Evolutionary conservation across 1,284 basidiomycete genomes (phyloP).

Genomic region (Sphagnurus paluster): DNA sequence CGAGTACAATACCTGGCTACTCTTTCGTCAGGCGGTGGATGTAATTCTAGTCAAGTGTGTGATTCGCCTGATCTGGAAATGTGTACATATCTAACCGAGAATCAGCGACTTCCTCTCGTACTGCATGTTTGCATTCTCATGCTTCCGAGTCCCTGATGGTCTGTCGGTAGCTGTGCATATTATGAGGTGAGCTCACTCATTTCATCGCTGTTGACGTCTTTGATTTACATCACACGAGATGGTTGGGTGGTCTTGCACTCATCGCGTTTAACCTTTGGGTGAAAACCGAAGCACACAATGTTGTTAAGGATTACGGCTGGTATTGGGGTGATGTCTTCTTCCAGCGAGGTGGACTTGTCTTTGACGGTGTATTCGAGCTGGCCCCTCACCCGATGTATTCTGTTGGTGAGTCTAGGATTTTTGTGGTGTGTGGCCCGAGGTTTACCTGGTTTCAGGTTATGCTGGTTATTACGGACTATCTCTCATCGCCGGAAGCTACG

Average conservation of each 20-base stretch:
- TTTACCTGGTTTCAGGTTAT: constrained; percentile 56
- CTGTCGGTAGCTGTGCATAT: constrained; percentile 76
- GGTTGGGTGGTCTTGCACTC: constrained; percentile 83
- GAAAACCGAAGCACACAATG: constrained; percentile 95
- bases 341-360: constrained; percentile 86
- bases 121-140: constrained; percentile 92
- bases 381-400: constrained; percentile 94
- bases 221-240: constrained; percentile 49
- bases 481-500: constrained; percentile 84
- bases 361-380: constrained; percentile 97
- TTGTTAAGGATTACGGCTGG: constrained; percentile 93
- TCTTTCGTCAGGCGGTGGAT: constrained; percentile 91
- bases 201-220: not conserved
- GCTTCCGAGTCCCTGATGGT: constrained; percentile 80
- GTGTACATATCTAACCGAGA: not conserved
- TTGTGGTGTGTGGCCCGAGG: not conserved
- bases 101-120: constrained; percentile 92
- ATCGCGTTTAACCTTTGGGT: constrained; percentile 99
- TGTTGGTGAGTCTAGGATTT: constrained; percentile 62
- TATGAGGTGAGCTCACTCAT: constrained; percentile 55
- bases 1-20: constrained; percentile 90
- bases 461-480: constrained; percentile 98
- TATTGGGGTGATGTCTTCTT: constrained; percentile 99
- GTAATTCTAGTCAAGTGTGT: constrained; percentile 92
- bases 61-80: not conserved